These are phyloP conservation scores for Ceratobasidium sp. DNA, from an alignment of 1,284 basidiomycete genomes.

Conservation along the genomic window DNA sequence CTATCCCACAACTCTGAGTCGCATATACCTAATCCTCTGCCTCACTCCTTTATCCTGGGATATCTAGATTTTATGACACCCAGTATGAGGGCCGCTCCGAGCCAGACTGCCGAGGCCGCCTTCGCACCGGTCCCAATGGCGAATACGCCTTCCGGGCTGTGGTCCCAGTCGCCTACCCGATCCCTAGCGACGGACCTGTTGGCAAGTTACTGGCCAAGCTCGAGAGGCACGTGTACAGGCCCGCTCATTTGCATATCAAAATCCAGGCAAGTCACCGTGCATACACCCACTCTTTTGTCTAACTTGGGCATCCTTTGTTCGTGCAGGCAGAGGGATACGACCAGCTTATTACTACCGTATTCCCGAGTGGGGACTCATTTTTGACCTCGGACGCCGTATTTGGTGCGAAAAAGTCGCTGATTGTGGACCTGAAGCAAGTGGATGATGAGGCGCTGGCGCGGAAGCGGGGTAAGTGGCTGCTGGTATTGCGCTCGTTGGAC, in stretches of 20 bases:
- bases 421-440: slow-evolving; percentile 50
- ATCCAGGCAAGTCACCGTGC: slow-evolving; percentile 51
- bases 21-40: slow-evolving; percentile 12
- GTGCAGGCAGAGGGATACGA: slow-evolving; percentile 66
- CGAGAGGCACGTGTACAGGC: slow-evolving; percentile 76
- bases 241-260: slow-evolving; percentile 79
- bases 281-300: not conserved
- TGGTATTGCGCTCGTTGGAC: slow-evolving; percentile 53
- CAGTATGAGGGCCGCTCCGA: slow-evolving; percentile 66
- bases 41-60: not conserved
- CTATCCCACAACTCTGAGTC: not conserved
- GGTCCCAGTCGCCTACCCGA: slow-evolving; percentile 79
- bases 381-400: slow-evolving; percentile 76
- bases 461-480: slow-evolving; percentile 66
- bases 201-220: slow-evolving; percentile 65
- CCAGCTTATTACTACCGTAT: slow-evolving; percentile 75
- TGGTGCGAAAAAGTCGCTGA: slow-evolving; percentile 71
- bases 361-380: slow-evolving; percentile 72
- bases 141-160: slow-evolving; percentile 76
- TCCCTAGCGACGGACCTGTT: slow-evolving; percentile 81
- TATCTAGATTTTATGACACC: slow-evolving; percentile 63
- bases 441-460: slow-evolving; percentile 60
- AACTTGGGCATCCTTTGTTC: not conserved
- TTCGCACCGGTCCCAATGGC: slow-evolving; percentile 69
- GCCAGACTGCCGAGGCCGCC: slow-evolving; percentile 79